These are phyloP conservation scores for Scutellaria barbata DNA, from an alignment of 257 asterid species.

Conservation along the genomic window DNA sequence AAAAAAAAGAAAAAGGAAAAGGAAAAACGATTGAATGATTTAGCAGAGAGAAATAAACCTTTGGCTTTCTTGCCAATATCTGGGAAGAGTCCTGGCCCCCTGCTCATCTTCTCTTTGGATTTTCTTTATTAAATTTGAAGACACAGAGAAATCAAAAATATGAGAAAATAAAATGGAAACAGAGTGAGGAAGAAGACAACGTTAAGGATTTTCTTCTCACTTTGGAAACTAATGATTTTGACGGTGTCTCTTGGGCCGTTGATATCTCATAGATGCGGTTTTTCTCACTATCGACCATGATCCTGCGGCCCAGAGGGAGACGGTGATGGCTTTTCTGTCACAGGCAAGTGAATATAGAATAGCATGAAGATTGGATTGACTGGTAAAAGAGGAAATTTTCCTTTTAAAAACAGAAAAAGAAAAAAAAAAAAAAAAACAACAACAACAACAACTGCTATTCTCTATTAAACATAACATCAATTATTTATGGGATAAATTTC, in stretches of 20 bases:
- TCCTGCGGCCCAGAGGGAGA: too few species aligned
- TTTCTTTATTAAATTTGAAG: slow-evolving; percentile 15
- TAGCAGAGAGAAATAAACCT: slow-evolving; percentile 51
- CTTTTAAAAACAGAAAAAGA: too few species aligned
- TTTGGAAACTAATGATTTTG: neutral
- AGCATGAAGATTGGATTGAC: too few species aligned
- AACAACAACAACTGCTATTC: too few species aligned
- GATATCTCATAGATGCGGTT: neutral
- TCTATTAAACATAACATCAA: too few species aligned
- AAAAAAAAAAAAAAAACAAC: too few species aligned
- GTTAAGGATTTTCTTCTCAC: neutral
- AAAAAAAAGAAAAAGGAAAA: neutral
- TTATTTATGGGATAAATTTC: too few species aligned
- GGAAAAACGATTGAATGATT: neutral
- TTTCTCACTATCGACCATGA: neutral
- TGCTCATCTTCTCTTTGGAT: slow-evolving; percentile 61
- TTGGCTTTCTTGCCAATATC: slow-evolving; percentile 94
- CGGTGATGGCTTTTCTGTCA: too few species aligned
- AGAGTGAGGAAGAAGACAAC: neutral
- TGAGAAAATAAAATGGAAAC: neutral
- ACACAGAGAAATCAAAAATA: neutral
- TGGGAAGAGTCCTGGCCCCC: slow-evolving; percentile 93
- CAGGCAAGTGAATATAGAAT: too few species aligned
- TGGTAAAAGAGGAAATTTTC: too few species aligned
- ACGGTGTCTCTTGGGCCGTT: neutral